Base-by-base conservation (phyloP, 768 basidiomycete genomes). In the Trametes villosa region DNA sequence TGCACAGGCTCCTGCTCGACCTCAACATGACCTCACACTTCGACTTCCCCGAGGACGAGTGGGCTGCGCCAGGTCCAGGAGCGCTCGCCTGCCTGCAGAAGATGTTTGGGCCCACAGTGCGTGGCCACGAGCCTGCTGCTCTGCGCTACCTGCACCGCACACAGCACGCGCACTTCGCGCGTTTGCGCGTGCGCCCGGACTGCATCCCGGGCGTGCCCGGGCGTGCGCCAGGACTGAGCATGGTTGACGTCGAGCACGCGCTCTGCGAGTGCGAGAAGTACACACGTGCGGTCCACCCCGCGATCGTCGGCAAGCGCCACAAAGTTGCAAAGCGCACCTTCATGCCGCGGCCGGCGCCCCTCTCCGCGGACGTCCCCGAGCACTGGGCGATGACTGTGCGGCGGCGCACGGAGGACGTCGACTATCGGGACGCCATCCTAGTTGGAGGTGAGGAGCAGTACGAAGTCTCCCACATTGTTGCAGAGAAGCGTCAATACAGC, bases 251-350 rank as follows among this genome's bases (percentile, higher is more conserved):
- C 53, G 91, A 93, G 75, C 91, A 93, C 70, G 78, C 86, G 1
- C 74, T 92, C 13, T 93, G 91, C 74, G 91, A 93, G 70, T 78
- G 88, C 45, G 88, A 91, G 74, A 90, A 92, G 68, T 92, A 92
- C 67, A 78, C 84, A 40, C 86, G 90, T 45, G 75, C 75, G n/a
- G 76, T 73, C 20, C 81, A 85, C 69, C 83, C 84, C 3, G 40
- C 71, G 12, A 68, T 86, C 57, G 78, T 75, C 44, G 65, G 70
- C 22, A 57, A 54, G 24, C 77, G 82, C 44, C 75, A 65, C 18
- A 67, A 79, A 55, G 67, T 83, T 30, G 73, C 58, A 17, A 55
- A 48, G 29, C 54, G 42, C 18, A 33, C 41, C 17, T 72, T 67
- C 57, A 53, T 52, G 17, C 60, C 68, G 9, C 56, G 59, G 20